Conservation (phyloP, 495 filamentous ascomycete species). For the Aspergillus avenaceus region DNA sequence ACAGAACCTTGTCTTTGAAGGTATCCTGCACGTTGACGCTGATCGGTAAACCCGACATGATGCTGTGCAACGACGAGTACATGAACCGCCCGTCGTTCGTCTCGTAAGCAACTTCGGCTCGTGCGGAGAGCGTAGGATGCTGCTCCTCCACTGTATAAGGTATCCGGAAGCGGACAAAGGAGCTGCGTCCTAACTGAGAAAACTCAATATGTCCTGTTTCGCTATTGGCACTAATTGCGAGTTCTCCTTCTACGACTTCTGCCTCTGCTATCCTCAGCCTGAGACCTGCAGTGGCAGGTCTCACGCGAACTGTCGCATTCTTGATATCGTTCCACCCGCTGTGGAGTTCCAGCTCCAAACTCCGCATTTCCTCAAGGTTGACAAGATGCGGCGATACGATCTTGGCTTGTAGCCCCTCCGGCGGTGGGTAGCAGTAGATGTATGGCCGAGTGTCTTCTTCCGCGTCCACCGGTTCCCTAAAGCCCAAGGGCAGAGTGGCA, state of each 20-base stretch:
- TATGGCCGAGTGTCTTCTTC: slow-evolving; percentile 35
- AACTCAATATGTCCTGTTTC: slow-evolving; percentile 69
- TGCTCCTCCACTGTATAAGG: slow-evolving; percentile 86
- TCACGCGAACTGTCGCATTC: slow-evolving; percentile 65
- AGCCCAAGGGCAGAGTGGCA: slow-evolving; percentile 31
- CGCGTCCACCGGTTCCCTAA: slow-evolving; percentile 37
- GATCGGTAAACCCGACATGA: slow-evolving; percentile 72
- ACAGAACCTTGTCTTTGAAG: slow-evolving; percentile 78
- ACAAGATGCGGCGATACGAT: slow-evolving; percentile 46
- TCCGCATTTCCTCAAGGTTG: slow-evolving; percentile 71
- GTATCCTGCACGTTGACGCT: slow-evolving; percentile 96
- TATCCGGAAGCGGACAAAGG: slow-evolving; percentile 56
- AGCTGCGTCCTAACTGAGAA: slow-evolving; percentile 43
- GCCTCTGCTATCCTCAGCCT: slow-evolving; percentile 74
- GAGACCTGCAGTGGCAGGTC: slow-evolving; percentile 81
- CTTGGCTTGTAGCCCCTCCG: slow-evolving; percentile 45
- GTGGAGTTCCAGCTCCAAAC: slow-evolving; percentile 66
- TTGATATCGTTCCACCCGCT: slow-evolving; percentile 75
- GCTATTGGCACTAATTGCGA: slow-evolving; percentile 50
- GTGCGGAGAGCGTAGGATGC: slow-evolving; percentile 64
- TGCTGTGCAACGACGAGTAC: slow-evolving; percentile 57
- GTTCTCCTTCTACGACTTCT: slow-evolving; percentile 50
- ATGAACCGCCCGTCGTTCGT: slow-evolving; percentile 69
- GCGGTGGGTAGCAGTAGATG: slow-evolving; percentile 49
- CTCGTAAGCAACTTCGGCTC: slow-evolving; percentile 71